A percentile compares a stretch with the other conserved stretches of the same genome.
Conservation (phyloP, 495 filamentous ascomycete species). For the Penicillium coprophilum region DNA sequence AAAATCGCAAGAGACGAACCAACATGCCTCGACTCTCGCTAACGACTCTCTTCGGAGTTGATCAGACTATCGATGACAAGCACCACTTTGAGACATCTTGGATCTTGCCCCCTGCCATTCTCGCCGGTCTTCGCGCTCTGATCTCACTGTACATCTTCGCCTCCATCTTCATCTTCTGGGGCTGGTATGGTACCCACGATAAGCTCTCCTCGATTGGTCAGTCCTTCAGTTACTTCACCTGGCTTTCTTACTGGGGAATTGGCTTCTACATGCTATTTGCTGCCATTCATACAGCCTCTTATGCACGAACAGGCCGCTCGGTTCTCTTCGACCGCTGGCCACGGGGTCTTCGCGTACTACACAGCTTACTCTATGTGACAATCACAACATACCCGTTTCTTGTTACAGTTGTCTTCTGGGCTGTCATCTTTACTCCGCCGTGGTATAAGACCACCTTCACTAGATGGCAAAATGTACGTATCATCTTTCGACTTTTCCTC, state of each 20-base stretch:
- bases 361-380: conserved; percentile 64
- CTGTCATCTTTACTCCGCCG: conserved; percentile 41
- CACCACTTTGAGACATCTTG: conserved; percentile 75
- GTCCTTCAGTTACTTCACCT: conserved; percentile 79
- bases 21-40: conserved; percentile 24
- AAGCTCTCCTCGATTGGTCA: conserved; percentile 41
- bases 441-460: conserved; percentile 53
- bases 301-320: conserved; percentile 54
- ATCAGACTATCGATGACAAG: conserved; percentile 51
- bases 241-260: conserved; percentile 75
- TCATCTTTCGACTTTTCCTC: background rate
- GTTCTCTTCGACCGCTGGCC: conserved; percentile 63
- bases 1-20: background rate
- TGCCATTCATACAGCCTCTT: conserved; percentile 64
- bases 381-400: conserved; percentile 68
- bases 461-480: conserved; percentile 65
- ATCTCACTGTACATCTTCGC: conserved; percentile 70
- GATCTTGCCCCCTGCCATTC: conserved; percentile 62
- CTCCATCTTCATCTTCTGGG: conserved; percentile 68
- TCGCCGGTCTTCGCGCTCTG: conserved; percentile 58
- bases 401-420: conserved; percentile 59
- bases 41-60: conserved; percentile 29
- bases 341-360: conserved; percentile 60
- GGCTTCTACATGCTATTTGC: conserved; percentile 72
- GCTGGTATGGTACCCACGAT: conserved; percentile 51